These are phyloP conservation scores for Dionaea muscipula DNA, from an alignment of 179 eudicot species.

Conservation along the genomic window DNA sequence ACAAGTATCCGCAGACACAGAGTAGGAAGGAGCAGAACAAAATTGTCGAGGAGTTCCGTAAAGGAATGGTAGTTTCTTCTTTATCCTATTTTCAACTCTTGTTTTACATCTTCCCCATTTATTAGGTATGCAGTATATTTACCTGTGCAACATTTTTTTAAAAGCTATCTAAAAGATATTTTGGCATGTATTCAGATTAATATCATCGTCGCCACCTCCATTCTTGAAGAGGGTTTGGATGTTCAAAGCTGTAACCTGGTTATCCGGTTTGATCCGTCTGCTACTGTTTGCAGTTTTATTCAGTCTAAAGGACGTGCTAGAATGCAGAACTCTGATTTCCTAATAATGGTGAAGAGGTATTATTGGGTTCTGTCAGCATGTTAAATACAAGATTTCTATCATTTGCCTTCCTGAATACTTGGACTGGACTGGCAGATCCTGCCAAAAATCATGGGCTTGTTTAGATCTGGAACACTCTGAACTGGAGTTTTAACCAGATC, in stretches of 20 bases:
- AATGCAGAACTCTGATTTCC: slow-evolving; percentile 60
- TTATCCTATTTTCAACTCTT: not conserved
- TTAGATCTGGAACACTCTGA: too few species aligned
- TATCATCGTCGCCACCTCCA: slow-evolving; percentile 74
- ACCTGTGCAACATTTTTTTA: too few species aligned
- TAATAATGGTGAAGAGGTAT: slow-evolving; percentile 67
- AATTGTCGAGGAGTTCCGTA: slow-evolving; percentile 72
- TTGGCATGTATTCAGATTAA: slow-evolving; percentile 38
- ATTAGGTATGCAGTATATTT: too few species aligned
- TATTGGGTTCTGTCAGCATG: not conserved
- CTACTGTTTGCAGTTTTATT: slow-evolving; percentile 82
- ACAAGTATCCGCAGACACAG: slow-evolving; percentile 33
- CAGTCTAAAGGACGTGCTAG: slow-evolving; percentile 99
- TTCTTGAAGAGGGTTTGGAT: slow-evolving; percentile 90
- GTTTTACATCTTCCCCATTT: slow-evolving; percentile 1
- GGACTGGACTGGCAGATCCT: too few species aligned
- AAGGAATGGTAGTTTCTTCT: slow-evolving; percentile 39
- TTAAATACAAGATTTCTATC: not conserved
- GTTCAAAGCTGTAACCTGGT: slow-evolving; percentile 92
- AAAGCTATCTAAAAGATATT: not conserved
- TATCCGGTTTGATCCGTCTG: slow-evolving; percentile 69
- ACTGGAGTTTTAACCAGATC: too few species aligned
- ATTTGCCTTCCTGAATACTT: not conserved
- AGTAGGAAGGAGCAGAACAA: slow-evolving; percentile 57
- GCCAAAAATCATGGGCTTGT: too few species aligned